Conservation (phyloP, 352 stramenopile genomes). For the Pythium sukuiense region DNA sequence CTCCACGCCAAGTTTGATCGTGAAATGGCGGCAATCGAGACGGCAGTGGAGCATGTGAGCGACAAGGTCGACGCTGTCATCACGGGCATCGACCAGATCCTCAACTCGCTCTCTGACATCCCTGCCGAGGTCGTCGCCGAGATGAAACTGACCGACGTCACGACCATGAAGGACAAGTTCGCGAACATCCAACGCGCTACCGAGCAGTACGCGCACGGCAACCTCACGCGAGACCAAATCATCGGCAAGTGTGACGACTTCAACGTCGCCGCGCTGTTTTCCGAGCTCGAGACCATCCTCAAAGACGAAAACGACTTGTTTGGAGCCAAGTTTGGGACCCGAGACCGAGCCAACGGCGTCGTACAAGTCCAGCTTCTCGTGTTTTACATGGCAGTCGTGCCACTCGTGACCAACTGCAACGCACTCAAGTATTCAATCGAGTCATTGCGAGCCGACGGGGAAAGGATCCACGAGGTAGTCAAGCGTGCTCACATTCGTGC, state of each 20-base stretch:
- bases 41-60: conserved; percentile 30
- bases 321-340: conserved; percentile 31
- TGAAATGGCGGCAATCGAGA: conserved; percentile 36
- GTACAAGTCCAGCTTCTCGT: conserved; percentile 36
- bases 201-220: conserved; percentile 35
- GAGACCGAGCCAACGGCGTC: conserved; percentile 30
- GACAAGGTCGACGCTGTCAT: conserved; percentile 33
- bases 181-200: conserved; percentile 32
- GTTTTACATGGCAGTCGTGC: conserved; percentile 51
- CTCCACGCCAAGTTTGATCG: conserved; percentile 29
- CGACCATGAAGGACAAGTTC: conserved; percentile 56
- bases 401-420: conserved; percentile 50
- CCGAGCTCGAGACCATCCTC: conserved; percentile 48
- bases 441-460: conserved; percentile 37
- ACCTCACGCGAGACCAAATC: conserved; percentile 41
- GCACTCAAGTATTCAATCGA: conserved; percentile 48
- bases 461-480: conserved; percentile 29
- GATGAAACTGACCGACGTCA: conserved; percentile 45
- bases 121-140: conserved; percentile 45
- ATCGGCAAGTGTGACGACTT: conserved; percentile 51
- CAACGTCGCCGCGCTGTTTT: conserved; percentile 40
- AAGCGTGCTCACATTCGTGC: conserved; percentile 25
- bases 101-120: conserved; percentile 38
- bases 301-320: conserved; percentile 40
- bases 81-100: conserved; percentile 35